Percentiles rank a stretch among this genome's conserved stretches.
Evolutionary conservation across 768 basidiomycete genomes (phyloP).

Genomic region (Phlebiopsis gigantea): DNA sequence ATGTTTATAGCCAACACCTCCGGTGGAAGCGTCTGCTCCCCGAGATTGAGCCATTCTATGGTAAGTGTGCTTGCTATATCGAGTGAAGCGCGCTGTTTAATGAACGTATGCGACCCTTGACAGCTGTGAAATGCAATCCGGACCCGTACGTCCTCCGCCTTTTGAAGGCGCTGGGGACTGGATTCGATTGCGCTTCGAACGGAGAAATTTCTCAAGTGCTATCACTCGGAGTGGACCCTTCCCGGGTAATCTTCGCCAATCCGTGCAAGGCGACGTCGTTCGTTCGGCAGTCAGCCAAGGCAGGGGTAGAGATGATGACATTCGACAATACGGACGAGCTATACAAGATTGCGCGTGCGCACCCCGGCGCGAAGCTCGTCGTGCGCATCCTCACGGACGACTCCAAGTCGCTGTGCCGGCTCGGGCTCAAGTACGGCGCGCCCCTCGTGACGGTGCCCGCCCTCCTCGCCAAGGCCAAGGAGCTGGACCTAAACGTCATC

Average conservation of each 20-base stretch:
- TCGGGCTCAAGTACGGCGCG: constrained; percentile 97
- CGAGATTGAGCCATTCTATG: constrained; percentile 91
- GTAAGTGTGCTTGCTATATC: constrained; percentile 40
- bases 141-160: constrained; percentile 92
- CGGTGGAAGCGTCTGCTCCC: constrained; percentile 78
- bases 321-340: constrained; percentile 98
- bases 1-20: constrained; percentile 79
- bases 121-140: constrained; percentile 97
- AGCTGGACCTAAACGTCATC: constrained; percentile 78
- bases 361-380: constrained; percentile 82
- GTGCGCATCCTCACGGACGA: constrained; percentile 98
- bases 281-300: constrained; percentile 75
- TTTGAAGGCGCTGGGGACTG: constrained; percentile 82
- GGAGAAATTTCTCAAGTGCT: constrained; percentile 86
- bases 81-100: constrained; percentile 18
- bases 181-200: constrained; percentile 97
- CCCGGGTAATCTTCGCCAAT: constrained; percentile 94
- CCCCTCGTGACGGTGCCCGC: constrained; percentile 73
- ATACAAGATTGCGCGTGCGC: constrained; percentile 79
- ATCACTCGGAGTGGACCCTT: constrained; percentile 64
- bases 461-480: constrained; percentile 73
- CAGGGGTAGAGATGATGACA: constrained; percentile 89
- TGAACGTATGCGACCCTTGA: constrained; percentile 8
- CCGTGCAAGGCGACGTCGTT: constrained; percentile 97
- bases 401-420: constrained; percentile 87